Evolutionary conservation across 2,329 filamentous ascomycete species (phyloP).

Genomic region (Xylaria hypoxylon): DNA sequence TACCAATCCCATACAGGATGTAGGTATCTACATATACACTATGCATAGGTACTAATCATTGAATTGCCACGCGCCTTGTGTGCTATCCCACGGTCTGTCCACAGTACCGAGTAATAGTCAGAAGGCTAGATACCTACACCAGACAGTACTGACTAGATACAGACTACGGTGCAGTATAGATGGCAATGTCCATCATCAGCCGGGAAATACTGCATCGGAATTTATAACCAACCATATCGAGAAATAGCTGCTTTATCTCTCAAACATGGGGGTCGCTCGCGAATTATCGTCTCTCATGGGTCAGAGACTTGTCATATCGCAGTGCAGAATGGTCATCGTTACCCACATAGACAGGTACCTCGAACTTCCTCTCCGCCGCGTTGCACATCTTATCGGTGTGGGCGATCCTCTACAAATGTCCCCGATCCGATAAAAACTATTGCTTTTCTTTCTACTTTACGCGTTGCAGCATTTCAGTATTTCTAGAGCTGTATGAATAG

Average conservation of each 20-base stretch:
- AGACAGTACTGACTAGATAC: too few species aligned
- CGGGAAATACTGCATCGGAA: slow-evolving; percentile 6
- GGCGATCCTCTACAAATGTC: slow-evolving; percentile 2
- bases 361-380: neutral
- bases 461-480: too few species aligned
- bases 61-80: slow-evolving; percentile 1
- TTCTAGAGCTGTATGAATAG: too few species aligned
- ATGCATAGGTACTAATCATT: neutral
- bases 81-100: neutral
- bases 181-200: neutral
- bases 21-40: neutral
- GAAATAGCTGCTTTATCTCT: slow-evolving; percentile 12
- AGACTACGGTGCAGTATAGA: neutral
- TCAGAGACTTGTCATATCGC: neutral
- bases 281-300: neutral
- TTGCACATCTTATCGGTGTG: slow-evolving; percentile 17
- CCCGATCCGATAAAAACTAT: slow-evolving; percentile 8
- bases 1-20: neutral
- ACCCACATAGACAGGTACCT: neutral
- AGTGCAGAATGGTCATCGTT: neutral
- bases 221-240: slow-evolving; percentile 19
- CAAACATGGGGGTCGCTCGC: neutral
- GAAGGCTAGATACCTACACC: too few species aligned
- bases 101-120: neutral
- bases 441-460: neutral